These are phyloP conservation scores for Mucor plumbeus DNA, from an alignment of 371 early-diverging fungal genomes.

Conservation along the genomic window DNA sequence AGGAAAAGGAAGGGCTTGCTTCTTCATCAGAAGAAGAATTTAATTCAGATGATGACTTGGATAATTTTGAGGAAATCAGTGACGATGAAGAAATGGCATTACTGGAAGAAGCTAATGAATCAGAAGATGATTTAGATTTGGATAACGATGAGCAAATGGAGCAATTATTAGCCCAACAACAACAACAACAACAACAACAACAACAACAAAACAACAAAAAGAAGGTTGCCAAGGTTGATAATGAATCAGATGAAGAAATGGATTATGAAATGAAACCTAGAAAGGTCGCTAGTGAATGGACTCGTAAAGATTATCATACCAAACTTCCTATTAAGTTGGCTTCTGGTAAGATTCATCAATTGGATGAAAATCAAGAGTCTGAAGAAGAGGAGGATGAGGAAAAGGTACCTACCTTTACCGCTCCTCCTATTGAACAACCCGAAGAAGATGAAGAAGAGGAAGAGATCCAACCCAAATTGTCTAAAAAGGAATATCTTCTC, in stretches of 20 bases:
- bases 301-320: slow-evolving; percentile 51
- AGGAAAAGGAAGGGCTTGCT: slow-evolving; percentile 19
- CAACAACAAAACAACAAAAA: slow-evolving; percentile 14
- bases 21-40: slow-evolving; percentile 54
- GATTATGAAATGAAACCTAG: slow-evolving; percentile 70
- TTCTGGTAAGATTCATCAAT: slow-evolving; percentile 55
- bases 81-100: slow-evolving; percentile 30
- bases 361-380: slow-evolving; percentile 36
- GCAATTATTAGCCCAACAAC: slow-evolving; percentile 17
- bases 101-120: slow-evolving; percentile 39
- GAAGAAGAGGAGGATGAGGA: slow-evolving; percentile 27
- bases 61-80: slow-evolving; percentile 39
- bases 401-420: neutral
- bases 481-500: slow-evolving; percentile 63
- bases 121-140: slow-evolving; percentile 22
- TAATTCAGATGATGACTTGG: slow-evolving; percentile 38
- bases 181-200: slow-evolving; percentile 14
- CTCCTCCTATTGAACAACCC: slow-evolving; percentile 3
- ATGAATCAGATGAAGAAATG: slow-evolving; percentile 65
- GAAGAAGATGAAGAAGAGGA: slow-evolving; percentile 32
- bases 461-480: slow-evolving; percentile 26
- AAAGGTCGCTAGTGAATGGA: slow-evolving; percentile 58
- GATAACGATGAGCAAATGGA: slow-evolving; percentile 29
- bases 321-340: slow-evolving; percentile 71
- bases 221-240: slow-evolving; percentile 14